Conservation (phyloP, 2,329 filamentous ascomycete species). For the Knoxdaviesia capensis region DNA sequence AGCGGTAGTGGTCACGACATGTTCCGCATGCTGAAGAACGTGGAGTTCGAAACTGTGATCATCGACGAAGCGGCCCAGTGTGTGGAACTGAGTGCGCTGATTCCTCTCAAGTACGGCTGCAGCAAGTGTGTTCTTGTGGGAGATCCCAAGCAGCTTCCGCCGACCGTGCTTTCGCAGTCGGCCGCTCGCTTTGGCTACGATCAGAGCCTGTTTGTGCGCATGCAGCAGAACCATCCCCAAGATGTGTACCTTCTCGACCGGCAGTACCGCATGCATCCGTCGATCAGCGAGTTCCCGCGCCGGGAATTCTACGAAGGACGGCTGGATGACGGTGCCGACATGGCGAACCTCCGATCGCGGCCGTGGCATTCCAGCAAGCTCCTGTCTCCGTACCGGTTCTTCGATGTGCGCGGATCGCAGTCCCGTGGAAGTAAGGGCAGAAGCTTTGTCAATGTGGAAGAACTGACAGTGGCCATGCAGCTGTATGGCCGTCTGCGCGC, state of each 20-base stretch:
- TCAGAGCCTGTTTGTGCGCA: conserved; percentile 93
- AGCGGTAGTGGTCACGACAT: conserved; percentile 95
- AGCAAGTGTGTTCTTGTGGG: conserved; percentile 93
- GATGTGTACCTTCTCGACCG: conserved; percentile 90
- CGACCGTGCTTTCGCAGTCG: conserved; percentile 85
- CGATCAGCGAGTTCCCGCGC: conserved; percentile 84
- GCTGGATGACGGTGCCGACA: conserved; percentile 67
- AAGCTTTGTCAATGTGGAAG: conserved; percentile 75
- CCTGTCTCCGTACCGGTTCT: conserved; percentile 88
- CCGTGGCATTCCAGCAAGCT: conserved; percentile 73
- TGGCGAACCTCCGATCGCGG: conserved; percentile 53
- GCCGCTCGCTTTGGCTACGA: conserved; percentile 88
- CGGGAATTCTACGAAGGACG: conserved; percentile 79
- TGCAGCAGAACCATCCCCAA: conserved; percentile 80
- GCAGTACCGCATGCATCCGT: conserved; percentile 98
- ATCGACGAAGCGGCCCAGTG: conserved; percentile 98
- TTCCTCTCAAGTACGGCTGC: conserved; percentile 92
- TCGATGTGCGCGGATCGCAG: conserved; percentile 82
- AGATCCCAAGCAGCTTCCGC: conserved; percentile 91
- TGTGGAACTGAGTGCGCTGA: conserved; percentile 88
- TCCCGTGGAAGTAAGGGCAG: conserved; percentile 63
- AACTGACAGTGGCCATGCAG: conserved; percentile 69
- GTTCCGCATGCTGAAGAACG: conserved; percentile 78
- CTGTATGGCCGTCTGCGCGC: conserved; percentile 61
- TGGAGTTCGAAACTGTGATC: conserved; percentile 96